Conservation (phyloP, 2,329 filamentous ascomycete species). For the Fusarium irregulare region DNA sequence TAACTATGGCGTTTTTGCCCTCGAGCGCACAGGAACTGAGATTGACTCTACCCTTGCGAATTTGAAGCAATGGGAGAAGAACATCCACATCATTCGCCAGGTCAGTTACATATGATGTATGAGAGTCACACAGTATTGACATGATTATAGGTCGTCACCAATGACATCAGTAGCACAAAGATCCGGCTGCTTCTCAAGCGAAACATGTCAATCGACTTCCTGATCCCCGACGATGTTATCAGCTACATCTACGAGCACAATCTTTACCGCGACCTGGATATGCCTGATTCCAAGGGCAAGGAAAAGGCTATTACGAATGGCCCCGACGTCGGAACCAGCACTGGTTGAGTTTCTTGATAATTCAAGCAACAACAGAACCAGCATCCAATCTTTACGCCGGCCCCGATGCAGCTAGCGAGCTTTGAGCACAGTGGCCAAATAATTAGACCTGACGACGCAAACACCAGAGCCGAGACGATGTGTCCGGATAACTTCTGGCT, state of each 20-base stretch:
- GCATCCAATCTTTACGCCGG: neutral
- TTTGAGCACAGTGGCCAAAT: conserved; percentile 1
- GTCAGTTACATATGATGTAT: conserved; percentile 24
- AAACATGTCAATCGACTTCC: conserved; percentile 84
- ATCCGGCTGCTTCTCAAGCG: conserved; percentile 83
- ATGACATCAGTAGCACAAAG: conserved; percentile 84
- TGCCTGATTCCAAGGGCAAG: conserved; percentile 45
- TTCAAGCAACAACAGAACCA: conserved; percentile 18
- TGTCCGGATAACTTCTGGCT: conserved; percentile 14
- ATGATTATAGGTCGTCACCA: conserved; percentile 72
- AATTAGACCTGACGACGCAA: conserved; percentile 19
- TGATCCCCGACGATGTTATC: conserved; percentile 76
- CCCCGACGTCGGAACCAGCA: conserved; percentile 41
- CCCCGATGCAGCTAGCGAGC: conserved; percentile 16
- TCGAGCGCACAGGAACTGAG: conserved; percentile 90
- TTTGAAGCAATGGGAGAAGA: conserved; percentile 83
- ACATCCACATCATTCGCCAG: conserved; percentile 83
- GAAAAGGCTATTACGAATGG: conserved; percentile 28
- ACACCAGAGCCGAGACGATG: conserved; percentile 14
- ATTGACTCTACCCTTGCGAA: conserved; percentile 88
- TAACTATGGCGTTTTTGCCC: conserved; percentile 83
- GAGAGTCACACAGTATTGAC: conserved; percentile 16
- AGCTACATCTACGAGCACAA: conserved; percentile 76
- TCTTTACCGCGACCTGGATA: conserved; percentile 67
- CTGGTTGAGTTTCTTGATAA: conserved; percentile 39